Base-by-base conservation (phyloP, 805 yeast species). In the Yarrowia deformans region DNA sequence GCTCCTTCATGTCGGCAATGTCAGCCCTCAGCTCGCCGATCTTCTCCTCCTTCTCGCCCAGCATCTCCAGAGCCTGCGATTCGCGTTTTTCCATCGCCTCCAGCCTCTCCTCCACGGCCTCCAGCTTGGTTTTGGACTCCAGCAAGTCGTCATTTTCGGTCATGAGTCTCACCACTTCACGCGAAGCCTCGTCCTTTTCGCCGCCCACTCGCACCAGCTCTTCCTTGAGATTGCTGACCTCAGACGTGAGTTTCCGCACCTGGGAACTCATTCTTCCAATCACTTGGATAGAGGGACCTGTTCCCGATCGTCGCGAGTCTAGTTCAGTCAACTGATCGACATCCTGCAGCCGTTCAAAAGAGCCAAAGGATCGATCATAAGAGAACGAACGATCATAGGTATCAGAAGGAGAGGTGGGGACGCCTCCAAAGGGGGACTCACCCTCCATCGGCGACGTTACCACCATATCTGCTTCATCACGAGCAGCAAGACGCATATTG, bases 11-110 rank as follows among this genome's bases (percentile, higher is more conserved):
- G 78, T 95, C 99, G 5, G 82, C 84, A 18, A 95, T 94, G 75
- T 95, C 99, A 8, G 96, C 97, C 72, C 83, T 84, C 56, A 95
- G 82, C 77, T 95, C 99, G 69, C 88, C 90, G 6, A 91, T 94
- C 71, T 82, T 84, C 76, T 96, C 99, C 7, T 91, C 84, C 76
- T 93, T 93, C 75, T 93, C 97, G 7, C 97, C 97, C 16, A 94
- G 81, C 69, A 90, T 76, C 73, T 87, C 90, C 56, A 93, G 79
- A 61, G 90, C 84, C 7, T 89, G 85, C 69, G 84, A 82, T 70
- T 86, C 86, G 7, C 85, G 74, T 23, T 77, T 74, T 18, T 81
- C 82, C 55, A 87, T 70, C 32, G 79, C 81, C 0, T 75, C 76
- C 0, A 85, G 75, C 37, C 75, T 72, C 9, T 70, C 63, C 19